Conservation (phyloP, 169 alveolate species). For the Cryptosporidium viatorum region DNA sequence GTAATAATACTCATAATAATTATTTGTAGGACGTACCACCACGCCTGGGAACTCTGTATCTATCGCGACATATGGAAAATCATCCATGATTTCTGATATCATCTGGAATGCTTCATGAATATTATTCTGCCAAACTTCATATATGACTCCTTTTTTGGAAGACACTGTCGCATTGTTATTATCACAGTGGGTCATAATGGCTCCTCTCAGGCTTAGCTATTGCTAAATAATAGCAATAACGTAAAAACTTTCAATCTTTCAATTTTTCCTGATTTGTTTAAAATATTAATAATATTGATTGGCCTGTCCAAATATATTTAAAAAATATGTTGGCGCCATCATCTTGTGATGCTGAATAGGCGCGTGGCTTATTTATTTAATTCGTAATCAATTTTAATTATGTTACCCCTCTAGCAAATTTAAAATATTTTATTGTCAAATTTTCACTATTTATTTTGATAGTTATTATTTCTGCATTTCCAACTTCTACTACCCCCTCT, state of each 20-base stretch:
- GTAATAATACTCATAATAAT: conserved; percentile 90
- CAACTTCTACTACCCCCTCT: not conserved
- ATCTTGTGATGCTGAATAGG: not conserved
- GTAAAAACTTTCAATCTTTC: conserved; percentile 5
- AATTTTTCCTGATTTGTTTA: not conserved
- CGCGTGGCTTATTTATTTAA: not conserved
- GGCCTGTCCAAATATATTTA: not conserved
- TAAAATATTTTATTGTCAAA: not conserved
- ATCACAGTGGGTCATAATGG: conserved; percentile 21
- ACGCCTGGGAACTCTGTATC: conserved; percentile 95
- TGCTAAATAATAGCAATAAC: conserved; percentile 50
- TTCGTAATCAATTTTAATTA: not conserved
- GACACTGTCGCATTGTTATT: not conserved
- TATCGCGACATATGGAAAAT: conserved; percentile 90
- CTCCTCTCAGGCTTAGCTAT: conserved; percentile 30
- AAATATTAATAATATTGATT: not conserved
- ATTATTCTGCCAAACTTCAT: conserved; percentile 68
- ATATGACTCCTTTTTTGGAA: conserved; percentile 20
- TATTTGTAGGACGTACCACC: conserved; percentile 91
- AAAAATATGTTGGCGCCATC: not conserved
- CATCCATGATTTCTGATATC: conserved; percentile 91
- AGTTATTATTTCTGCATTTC: not conserved
- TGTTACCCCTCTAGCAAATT: not conserved
- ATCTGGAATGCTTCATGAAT: conserved; percentile 89
- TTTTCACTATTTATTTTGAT: not conserved